phyloP scores from a whole-genome alignment of 352 stramenopile genomes.

The Phytophthora fragariaefolia region DNA sequence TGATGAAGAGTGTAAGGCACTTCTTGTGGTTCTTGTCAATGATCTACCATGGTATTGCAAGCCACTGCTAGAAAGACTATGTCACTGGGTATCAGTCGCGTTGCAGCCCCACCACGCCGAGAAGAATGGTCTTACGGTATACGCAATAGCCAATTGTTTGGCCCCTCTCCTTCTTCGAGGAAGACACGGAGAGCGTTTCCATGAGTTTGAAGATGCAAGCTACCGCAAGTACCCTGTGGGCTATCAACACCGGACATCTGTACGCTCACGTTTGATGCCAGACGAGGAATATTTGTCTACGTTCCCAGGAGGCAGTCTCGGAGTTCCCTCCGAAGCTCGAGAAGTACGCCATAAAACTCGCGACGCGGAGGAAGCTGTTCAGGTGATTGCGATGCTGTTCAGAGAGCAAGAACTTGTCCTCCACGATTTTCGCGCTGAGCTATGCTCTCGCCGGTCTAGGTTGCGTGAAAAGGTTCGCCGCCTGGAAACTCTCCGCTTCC shows the following conservation, averaged over 20 bases:
- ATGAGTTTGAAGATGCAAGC: constrained; percentile 69
- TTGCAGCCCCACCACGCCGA: constrained; percentile 63
- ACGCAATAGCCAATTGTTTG: constrained; percentile 66
- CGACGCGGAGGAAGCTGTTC: constrained; percentile 72
- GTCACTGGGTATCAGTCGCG: constrained; percentile 66
- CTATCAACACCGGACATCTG: constrained; percentile 56
- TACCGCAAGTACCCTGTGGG: constrained; percentile 80
- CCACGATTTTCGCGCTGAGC: constrained; percentile 65
- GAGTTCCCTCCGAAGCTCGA: constrained; percentile 44
- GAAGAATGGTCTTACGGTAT: constrained; percentile 77
- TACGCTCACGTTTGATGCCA: constrained; percentile 61
- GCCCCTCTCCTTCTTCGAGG: constrained; percentile 71
- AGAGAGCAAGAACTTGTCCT: constrained; percentile 62
- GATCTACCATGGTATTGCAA: constrained; percentile 86
- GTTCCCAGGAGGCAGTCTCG: constrained; percentile 44
- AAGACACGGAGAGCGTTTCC: constrained; percentile 59
- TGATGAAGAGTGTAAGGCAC: constrained; percentile 59
- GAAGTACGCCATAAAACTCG: constrained; percentile 60
- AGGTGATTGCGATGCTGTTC: constrained; percentile 71
- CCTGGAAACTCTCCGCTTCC: constrained; percentile 74
- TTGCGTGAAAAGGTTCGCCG: constrained; percentile 70
- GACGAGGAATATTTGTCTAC: constrained; percentile 49
- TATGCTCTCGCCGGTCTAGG: constrained; percentile 47
- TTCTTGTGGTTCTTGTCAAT: constrained; percentile 78
- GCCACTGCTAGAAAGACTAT: constrained; percentile 74